Base-by-base conservation (phyloP, 1,139 yeast genomes). In the Geotrichum bryndzae region DNA sequence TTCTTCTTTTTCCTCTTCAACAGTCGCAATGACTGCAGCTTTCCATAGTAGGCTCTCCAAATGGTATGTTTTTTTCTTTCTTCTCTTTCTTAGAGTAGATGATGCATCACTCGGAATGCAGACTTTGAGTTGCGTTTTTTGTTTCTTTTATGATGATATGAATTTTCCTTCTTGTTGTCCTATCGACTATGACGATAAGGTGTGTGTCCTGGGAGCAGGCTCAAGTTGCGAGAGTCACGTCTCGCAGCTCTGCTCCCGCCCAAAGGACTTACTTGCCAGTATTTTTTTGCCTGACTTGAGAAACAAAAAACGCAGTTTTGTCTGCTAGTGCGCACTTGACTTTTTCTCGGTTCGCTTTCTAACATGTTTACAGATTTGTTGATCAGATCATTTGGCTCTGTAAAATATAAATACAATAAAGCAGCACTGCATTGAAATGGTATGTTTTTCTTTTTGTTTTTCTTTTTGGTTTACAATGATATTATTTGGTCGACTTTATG, bases 131-230 rank as follows among this genome's bases (percentile, higher is more conserved):
- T 41, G 46, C n/a, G 22, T 15, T 5, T 41, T 41, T 41, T 41
- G 46, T 58, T 33, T 55, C 57, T 55, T 58, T 64, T 35, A 66
- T 71, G 74, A 72, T 72, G 74, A 70, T 63, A 59, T 67, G 68
- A 72, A 73, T 65, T 69, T 86, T 84, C 85, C 88, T 85, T 85
- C 86, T 89, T 87, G 84, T 82, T 85, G 81, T 90, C 82, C 87
- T 84, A 76, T 82, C 90, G 92, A 86, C 90, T 83, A 82, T 86
- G 92, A 85, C 86, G 90, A 86, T 87, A 85, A 86, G 84, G 84
- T 79, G 85, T 84, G 78, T 77, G 87, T 82, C 77, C 75, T 64
- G 66, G 67, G 65, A 60, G 61, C 66, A 62, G 65, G 67, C 66
- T 41, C 18, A 41, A 70, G 65, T 67, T 69, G 66, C 60, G 61